Conservation (phyloP, 805 yeast species). For the Hanseniaspora clermontiae region DNA sequence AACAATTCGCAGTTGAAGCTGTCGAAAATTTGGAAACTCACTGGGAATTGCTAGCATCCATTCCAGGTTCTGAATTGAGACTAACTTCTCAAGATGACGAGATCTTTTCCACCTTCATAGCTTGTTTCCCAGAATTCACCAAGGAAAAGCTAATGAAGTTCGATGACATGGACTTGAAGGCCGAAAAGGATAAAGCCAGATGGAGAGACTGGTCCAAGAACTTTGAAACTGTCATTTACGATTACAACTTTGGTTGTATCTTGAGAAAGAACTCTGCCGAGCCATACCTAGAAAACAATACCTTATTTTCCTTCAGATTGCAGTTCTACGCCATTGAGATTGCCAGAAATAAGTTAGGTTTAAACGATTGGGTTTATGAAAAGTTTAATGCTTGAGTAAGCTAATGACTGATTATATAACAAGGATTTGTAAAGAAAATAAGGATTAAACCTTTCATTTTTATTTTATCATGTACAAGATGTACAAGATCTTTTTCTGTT, state of each 20-base stretch:
- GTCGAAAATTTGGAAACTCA: conserved; percentile 91
- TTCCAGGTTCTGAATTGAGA: conserved; percentile 69
- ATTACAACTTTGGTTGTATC: conserved; percentile 90
- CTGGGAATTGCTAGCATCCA: conserved; percentile 63
- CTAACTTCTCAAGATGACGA: conserved; percentile 63
- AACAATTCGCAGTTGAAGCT: conserved; percentile 95
- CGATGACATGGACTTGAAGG: conserved; percentile 72
- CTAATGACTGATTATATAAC: too few relatives aligned
- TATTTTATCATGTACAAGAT: too few relatives aligned
- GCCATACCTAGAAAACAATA: conserved; percentile 71
- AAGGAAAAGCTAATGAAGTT: conserved; percentile 45
- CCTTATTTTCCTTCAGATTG: conserved; percentile 82
- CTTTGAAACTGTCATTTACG: conserved; percentile 71
- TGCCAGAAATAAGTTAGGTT: conserved; percentile 77
- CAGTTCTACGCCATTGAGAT: conserved; percentile 93
- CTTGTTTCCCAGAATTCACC: conserved; percentile 78
- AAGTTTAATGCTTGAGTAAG: background rate
- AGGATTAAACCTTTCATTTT: background rate
- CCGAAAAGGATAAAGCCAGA: conserved; percentile 61
- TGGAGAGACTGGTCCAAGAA: conserved; percentile 83
- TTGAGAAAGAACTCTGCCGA: conserved; percentile 58
- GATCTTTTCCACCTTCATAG: conserved; percentile 45
- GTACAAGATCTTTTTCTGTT: too few relatives aligned
- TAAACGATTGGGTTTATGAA: conserved; percentile 65
- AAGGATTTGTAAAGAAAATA: background rate